Conservation (phyloP, 2,329 filamentous ascomycete species). For the Claviceps sorghi region DNA sequence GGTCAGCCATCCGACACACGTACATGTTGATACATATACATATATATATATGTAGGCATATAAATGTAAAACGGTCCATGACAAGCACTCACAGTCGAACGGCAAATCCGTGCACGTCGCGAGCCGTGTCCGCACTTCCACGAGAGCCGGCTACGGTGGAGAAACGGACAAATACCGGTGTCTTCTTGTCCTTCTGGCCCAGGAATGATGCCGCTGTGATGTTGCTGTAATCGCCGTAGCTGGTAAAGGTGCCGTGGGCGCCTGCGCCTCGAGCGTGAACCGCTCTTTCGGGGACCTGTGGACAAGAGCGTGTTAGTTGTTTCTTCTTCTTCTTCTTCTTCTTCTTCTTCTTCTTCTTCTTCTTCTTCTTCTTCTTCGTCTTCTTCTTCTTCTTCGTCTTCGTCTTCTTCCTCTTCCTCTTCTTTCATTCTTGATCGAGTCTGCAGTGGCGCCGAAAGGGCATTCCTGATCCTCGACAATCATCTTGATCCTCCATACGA, state of each 20-base stretch:
- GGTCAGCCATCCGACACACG: background rate
- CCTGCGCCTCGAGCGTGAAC: conserved; percentile 58
- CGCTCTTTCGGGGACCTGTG: conserved; percentile 43
- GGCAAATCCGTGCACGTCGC: conserved; percentile 62
- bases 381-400: background rate
- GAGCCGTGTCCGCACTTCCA: conserved; percentile 53
- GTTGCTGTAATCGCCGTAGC: conserved; percentile 52
- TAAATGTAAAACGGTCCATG: background rate
- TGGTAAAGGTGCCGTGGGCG: conserved; percentile 56
- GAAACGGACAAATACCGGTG: conserved; percentile 52
- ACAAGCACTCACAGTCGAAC: conserved; percentile 21
- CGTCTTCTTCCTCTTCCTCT: background rate
- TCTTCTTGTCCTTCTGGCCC: conserved; percentile 38
- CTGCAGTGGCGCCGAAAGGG: background rate
- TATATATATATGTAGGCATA: too few relatives aligned
- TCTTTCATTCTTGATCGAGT: background rate
- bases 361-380: background rate
- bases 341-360: background rate
- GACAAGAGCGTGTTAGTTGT: background rate
- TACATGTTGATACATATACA: too few relatives aligned
- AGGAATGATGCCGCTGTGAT: conserved; percentile 56
- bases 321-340: background rate
- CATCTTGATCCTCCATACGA: background rate
- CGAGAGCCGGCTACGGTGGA: conserved; percentile 58
- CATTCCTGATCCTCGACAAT: background rate